Conservation (phyloP, 2,329 filamentous ascomycete species). For the Scedosporium dehoogii region DNA sequence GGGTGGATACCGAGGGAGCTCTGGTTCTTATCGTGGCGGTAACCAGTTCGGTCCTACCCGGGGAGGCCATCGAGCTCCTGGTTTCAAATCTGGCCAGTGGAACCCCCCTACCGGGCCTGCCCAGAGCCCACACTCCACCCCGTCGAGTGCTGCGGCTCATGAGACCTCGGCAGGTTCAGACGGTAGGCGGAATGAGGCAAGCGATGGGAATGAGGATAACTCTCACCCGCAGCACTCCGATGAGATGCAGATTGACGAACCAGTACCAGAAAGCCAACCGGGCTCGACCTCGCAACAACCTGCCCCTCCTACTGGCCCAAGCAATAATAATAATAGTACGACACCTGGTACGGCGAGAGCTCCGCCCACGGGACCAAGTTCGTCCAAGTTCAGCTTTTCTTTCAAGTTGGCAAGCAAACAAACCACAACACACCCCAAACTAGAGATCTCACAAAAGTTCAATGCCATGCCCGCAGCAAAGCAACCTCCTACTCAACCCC, state of each 20-base stretch:
- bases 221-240: neutral
- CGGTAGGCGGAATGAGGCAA: neutral
- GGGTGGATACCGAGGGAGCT: slow-evolving; percentile 34
- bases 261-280: neutral
- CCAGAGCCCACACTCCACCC: neutral
- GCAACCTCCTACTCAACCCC: slow-evolving; percentile 12
- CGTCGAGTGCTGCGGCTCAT: neutral
- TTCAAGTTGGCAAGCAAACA: slow-evolving; percentile 67
- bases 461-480: slow-evolving; percentile 51
- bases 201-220: neutral
- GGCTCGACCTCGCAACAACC: slow-evolving; percentile 18
- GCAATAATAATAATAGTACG: slow-evolving; percentile 34
- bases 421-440: slow-evolving; percentile 46
- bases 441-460: slow-evolving; percentile 57
- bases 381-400: slow-evolving; percentile 79
- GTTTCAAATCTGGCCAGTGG: slow-evolving; percentile 63
- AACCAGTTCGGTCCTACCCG: slow-evolving; percentile 42
- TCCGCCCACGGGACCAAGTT: slow-evolving; percentile 35
- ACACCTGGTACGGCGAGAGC: slow-evolving; percentile 24
- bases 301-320: slow-evolving; percentile 19
- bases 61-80: slow-evolving; percentile 46
- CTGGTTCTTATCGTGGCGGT: slow-evolving; percentile 51
- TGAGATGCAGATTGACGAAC: neutral
- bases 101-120: slow-evolving; percentile 30
- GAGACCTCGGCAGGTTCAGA: neutral